phyloP scores from a whole-genome alignment of 805 yeast genomes.

The Barnettozyma californica region DNA sequence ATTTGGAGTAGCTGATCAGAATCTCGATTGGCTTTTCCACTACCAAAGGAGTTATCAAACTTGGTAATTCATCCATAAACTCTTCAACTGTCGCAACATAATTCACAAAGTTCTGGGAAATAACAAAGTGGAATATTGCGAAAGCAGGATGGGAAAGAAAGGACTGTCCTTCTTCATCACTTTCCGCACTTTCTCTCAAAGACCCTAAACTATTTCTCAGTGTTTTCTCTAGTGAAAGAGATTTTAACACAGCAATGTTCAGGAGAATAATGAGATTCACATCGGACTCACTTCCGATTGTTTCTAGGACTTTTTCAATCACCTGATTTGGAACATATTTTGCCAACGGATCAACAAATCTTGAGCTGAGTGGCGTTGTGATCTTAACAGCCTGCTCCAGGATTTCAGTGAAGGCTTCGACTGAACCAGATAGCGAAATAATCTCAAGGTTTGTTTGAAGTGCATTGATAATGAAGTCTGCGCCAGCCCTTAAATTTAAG shows the following conservation, averaged over 20 bases:
- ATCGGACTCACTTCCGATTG: slow-evolving; percentile 10
- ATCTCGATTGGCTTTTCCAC: slow-evolving; percentile 30
- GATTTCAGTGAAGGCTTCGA: slow-evolving; percentile 4
- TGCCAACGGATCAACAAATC: slow-evolving; percentile 20
- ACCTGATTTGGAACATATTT: slow-evolving; percentile 14
- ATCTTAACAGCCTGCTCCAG: slow-evolving; percentile 17
- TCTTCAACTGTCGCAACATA: slow-evolving; percentile 26
- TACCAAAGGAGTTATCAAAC: slow-evolving; percentile 26
- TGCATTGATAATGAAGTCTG: slow-evolving; percentile 27
- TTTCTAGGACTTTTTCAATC: slow-evolving; percentile 4
- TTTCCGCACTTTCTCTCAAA: slow-evolving; percentile 15
- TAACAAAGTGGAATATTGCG: slow-evolving; percentile 23
- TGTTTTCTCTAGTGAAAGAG: slow-evolving; percentile 11
- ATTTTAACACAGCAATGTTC: slow-evolving; percentile 7
- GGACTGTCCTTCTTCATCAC: slow-evolving; percentile 18
- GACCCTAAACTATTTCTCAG: slow-evolving; percentile 18
- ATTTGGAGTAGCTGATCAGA: slow-evolving; percentile 29
- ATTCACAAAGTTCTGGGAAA: slow-evolving; percentile 20
- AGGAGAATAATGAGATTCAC: slow-evolving; percentile 9
- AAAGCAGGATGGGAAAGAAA: slow-evolving; percentile 23
- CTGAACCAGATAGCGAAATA: slow-evolving; percentile 4
- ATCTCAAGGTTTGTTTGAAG: slow-evolving; percentile 26
- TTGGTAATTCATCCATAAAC: slow-evolving; percentile 32
- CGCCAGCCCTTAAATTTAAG: slow-evolving; percentile 28
- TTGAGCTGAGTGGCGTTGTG: slow-evolving; percentile 13